These are phyloP conservation scores for Auricularia heimuer DNA, from an alignment of 768 basidiomycete genomes.

Conservation along the genomic window DNA sequence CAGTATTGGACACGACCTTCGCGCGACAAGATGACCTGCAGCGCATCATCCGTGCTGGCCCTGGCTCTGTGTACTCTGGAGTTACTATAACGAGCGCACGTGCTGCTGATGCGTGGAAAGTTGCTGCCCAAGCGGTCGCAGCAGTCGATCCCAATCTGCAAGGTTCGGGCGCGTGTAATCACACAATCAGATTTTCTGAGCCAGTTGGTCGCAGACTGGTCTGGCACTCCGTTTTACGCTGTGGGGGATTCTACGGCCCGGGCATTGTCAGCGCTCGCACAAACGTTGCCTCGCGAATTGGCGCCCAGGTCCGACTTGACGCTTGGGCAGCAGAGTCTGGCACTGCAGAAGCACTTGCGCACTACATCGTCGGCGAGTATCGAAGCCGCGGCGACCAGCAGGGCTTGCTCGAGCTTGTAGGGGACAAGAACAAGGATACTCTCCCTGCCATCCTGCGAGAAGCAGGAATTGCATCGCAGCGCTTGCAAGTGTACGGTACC, in stretches of 20 bases:
- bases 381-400: constrained; percentile 1
- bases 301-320: constrained; percentile 14
- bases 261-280: constrained; percentile 30
- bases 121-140: constrained; percentile 22
- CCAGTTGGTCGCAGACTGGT: constrained; percentile 33
- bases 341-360: constrained; percentile 55
- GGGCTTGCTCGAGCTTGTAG: constrained; percentile 64
- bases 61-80: constrained; percentile 33
- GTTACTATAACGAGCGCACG: constrained; percentile 75
- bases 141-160: background rate
- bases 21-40: constrained; percentile 39
- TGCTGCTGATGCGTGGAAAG: constrained; percentile 62
- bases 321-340: constrained; percentile 46
- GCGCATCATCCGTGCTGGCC: constrained; percentile 31
- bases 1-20: constrained; percentile 60
- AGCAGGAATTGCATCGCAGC: constrained; percentile 34
- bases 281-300: constrained; percentile 6
- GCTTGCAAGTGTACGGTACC: constrained; percentile 65
- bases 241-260: constrained; percentile 60
- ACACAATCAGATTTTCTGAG: constrained; percentile 10
- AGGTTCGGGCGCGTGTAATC: constrained; percentile 6
- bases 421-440: constrained; percentile 78
- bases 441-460: constrained; percentile 40
- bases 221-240: constrained; percentile 59
- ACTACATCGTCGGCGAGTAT: constrained; percentile 43